A percentile compares a stretch with the other conserved stretches of the same genome.
Evolutionary conservation across 108 stramenopile species (phyloP).

Genomic region (Pseudonitzschia multistriata): DNA sequence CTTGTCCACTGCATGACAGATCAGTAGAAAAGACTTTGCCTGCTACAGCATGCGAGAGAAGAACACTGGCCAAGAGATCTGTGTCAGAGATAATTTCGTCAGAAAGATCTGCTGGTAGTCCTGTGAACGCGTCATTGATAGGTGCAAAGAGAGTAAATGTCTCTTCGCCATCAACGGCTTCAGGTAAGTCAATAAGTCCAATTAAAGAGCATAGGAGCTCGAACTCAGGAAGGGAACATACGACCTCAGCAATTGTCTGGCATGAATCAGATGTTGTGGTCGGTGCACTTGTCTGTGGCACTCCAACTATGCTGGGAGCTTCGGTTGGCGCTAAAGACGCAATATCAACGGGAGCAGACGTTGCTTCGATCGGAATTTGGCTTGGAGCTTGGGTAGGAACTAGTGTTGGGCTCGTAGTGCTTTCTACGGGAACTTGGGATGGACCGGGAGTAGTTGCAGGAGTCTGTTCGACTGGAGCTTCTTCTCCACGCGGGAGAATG

Average conservation of each 20-base stretch:
- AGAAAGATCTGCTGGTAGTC: slow-evolving; percentile 28
- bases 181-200: slow-evolving; percentile 1
- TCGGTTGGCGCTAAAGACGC: neutral
- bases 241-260: neutral
- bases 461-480: too few relatives aligned
- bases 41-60: slow-evolving; percentile 33
- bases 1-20: slow-evolving; percentile 10
- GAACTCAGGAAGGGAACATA: slow-evolving; percentile 14
- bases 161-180: neutral
- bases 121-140: slow-evolving; percentile 43
- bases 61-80: slow-evolving; percentile 11
- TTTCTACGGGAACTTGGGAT: too few relatives aligned
- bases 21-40: neutral
- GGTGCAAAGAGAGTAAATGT: slow-evolving; percentile 40
- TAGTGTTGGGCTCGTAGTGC: neutral
- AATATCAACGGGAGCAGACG: neutral
- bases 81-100: slow-evolving; percentile 20
- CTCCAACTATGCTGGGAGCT: neutral
- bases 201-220: neutral
- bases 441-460: too few relatives aligned
- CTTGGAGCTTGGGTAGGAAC: neutral
- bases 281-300: neutral
- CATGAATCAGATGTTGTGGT: neutral
- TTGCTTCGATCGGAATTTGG: too few relatives aligned
- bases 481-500: too few relatives aligned